Conservation (phyloP, 768 basidiomycete species). For the Lactarius vividus region DNA sequence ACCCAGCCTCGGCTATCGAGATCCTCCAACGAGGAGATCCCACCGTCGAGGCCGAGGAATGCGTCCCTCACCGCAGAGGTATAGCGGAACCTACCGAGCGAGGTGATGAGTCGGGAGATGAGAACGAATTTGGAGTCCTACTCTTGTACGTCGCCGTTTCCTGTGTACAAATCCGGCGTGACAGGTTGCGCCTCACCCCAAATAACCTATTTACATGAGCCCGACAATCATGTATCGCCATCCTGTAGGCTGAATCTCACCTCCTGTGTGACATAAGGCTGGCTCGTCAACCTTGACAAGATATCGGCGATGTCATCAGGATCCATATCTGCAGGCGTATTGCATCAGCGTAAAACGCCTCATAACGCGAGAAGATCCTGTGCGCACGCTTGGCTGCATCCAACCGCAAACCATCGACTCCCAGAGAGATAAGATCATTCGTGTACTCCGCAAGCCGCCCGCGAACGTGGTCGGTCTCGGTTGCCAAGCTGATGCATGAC, state of each 20-base stretch:
- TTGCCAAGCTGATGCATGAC: conserved; percentile 46
- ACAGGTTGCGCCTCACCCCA: conserved; percentile 50
- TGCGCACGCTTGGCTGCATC: conserved; percentile 62
- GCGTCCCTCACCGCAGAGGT: conserved; percentile 50
- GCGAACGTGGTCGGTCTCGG: conserved; percentile 59
- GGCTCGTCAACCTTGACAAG: conserved; percentile 39
- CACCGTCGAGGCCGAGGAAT: conserved; percentile 37
- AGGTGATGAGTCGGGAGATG: background rate
- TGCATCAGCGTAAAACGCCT: background rate
- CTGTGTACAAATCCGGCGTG: conserved; percentile 54
- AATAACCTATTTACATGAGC: conserved; percentile 29
- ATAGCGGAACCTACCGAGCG: conserved; percentile 49
- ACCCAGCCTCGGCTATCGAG: conserved; percentile 60
- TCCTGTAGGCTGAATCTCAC: conserved; percentile 22
- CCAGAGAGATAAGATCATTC: conserved; percentile 60
- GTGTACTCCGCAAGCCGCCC: conserved; percentile 51
- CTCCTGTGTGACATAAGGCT: conserved; percentile 65
- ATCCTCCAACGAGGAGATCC: conserved; percentile 51
- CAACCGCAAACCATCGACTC: conserved; percentile 58
- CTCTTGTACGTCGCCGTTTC: conserved; percentile 68
- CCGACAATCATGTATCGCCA: background rate
- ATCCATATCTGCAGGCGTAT: conserved; percentile 49
- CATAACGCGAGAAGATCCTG: background rate
- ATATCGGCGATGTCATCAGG: conserved; percentile 55
- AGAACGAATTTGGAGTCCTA: conserved; percentile 25